A percentile compares a stretch with the other conserved stretches of the same genome.
These are phyloP conservation scores for Amanita subjunquillea DNA, from an alignment of 768 basidiomycete genomes.

Conservation along the genomic window DNA sequence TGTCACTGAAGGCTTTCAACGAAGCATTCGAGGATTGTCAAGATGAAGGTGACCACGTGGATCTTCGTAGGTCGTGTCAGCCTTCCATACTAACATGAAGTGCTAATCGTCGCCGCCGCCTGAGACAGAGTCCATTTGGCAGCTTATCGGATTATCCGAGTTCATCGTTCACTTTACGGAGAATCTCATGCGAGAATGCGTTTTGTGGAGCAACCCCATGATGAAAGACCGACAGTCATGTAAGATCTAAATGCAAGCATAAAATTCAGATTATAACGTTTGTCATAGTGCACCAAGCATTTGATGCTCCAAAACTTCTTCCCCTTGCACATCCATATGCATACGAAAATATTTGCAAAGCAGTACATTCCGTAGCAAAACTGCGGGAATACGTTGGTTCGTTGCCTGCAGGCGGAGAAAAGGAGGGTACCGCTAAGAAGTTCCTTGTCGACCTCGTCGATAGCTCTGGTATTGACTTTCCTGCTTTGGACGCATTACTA, in stretches of 20 bases:
- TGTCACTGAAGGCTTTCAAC: conserved; percentile 49
- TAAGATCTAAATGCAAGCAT: neutral
- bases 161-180: conserved; percentile 60
- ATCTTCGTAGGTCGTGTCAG: conserved; percentile 37
- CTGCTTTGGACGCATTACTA: conserved; percentile 37
- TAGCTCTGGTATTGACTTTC: conserved; percentile 55
- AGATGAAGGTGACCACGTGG: conserved; percentile 44
- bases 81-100: neutral
- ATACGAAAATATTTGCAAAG: conserved; percentile 37
- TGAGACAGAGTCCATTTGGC: conserved; percentile 58
- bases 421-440: conserved; percentile 52
- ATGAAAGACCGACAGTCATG: conserved; percentile 4
- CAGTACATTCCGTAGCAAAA: conserved; percentile 45
- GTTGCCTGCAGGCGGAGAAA: conserved; percentile 48
- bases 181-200: conserved; percentile 45
- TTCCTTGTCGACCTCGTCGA: conserved; percentile 53
- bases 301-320: conserved; percentile 31
- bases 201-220: conserved; percentile 23
- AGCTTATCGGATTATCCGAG: conserved; percentile 47
- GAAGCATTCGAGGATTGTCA: conserved; percentile 59
- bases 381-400: conserved; percentile 45
- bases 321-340: conserved; percentile 55
- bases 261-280: neutral
- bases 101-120: conserved; percentile 4
- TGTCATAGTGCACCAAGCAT: neutral